phyloP scores from a whole-genome alignment of 164 flowering plant species.

The Magnolia kwangsiensis region DNA sequence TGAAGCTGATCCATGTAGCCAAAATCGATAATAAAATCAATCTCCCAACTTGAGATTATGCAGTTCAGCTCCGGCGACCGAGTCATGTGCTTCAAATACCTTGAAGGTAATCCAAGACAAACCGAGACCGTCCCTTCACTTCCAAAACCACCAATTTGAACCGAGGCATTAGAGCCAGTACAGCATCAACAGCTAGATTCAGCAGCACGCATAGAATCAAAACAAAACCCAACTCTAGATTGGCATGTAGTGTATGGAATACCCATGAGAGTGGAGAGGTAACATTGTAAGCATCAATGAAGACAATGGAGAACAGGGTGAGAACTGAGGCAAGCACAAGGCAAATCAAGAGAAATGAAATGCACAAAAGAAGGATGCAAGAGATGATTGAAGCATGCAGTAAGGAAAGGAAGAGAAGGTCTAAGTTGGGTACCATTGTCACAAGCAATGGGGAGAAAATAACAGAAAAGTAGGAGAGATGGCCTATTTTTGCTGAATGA shows the following conservation, averaged over 20 bases:
- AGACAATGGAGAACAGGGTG: slow-evolving; percentile 23
- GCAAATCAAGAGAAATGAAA: slow-evolving; percentile 13
- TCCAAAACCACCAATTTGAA: neutral
- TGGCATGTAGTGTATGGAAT: slow-evolving; percentile 8
- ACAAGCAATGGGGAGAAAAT: neutral
- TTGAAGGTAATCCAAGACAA: neutral
- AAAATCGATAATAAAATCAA: too few species aligned
- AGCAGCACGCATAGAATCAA: slow-evolving; percentile 12
- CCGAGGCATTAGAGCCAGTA: slow-evolving; percentile 13
- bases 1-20: too few species aligned
- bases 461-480: neutral
- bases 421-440: slow-evolving; percentile 32
- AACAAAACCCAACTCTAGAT: slow-evolving; percentile 31
- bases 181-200: slow-evolving; percentile 8
- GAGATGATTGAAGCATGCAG: slow-evolving; percentile 33
- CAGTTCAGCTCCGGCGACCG: neutral
- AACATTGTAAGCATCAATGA: slow-evolving; percentile 17
- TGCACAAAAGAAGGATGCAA: slow-evolving; percentile 16
- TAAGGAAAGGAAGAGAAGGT: slow-evolving; percentile 31
- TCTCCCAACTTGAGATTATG: too few species aligned
- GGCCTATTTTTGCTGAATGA: neutral
- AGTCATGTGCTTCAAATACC: neutral
- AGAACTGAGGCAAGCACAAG: slow-evolving; percentile 22
- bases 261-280: slow-evolving; percentile 1
- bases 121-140: neutral